phyloP scores from a whole-genome alignment of 2,329 filamentous ascomycete genomes.

The Tolypocladium paradoxum region DNA sequence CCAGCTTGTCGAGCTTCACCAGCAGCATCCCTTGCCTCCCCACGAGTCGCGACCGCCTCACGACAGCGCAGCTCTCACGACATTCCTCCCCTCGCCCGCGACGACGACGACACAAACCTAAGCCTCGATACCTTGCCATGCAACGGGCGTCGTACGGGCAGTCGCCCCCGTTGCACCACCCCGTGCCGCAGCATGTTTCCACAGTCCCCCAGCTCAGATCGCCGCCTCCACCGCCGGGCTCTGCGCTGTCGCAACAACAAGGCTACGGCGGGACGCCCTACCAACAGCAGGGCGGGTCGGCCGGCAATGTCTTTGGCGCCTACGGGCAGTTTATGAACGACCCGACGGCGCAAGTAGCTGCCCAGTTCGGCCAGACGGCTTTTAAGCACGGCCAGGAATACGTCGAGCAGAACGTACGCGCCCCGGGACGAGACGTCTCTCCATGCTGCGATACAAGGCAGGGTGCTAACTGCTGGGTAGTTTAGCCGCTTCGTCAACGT shows the following conservation, averaged over 20 bases:
- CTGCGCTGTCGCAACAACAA: slow-evolving; percentile 54
- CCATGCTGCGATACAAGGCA: background rate
- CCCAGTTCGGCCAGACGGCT: slow-evolving; percentile 86
- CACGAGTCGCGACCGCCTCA: slow-evolving; percentile 1
- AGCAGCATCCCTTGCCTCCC: background rate
- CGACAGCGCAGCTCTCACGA: background rate
- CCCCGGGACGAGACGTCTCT: background rate
- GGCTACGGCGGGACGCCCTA: slow-evolving; percentile 63
- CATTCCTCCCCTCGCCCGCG: background rate
- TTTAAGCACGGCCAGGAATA: slow-evolving; percentile 89
- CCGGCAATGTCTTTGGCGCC: slow-evolving; percentile 50
- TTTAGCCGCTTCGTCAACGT: slow-evolving; percentile 75
- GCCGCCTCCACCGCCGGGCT: slow-evolving; percentile 68
- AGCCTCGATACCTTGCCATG: slow-evolving; percentile 41
- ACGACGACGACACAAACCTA: background rate
- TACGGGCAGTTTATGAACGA: slow-evolving; percentile 95
- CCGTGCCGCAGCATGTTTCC: slow-evolving; percentile 95
- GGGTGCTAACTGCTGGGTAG: slow-evolving; percentile 18
- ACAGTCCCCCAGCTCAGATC: slow-evolving; percentile 95
- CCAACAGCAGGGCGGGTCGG: slow-evolving; percentile 48
- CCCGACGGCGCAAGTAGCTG: slow-evolving; percentile 86
- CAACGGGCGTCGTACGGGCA: slow-evolving; percentile 78
- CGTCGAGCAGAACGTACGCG: slow-evolving; percentile 80
- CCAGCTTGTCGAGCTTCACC: background rate
- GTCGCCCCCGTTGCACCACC: slow-evolving; percentile 91